A percentile compares a stretch with the other conserved stretches of the same genome.
phyloP scores from a whole-genome alignment of 2,329 filamentous ascomycete genomes.

The Chaetomiaceae sp. region DNA sequence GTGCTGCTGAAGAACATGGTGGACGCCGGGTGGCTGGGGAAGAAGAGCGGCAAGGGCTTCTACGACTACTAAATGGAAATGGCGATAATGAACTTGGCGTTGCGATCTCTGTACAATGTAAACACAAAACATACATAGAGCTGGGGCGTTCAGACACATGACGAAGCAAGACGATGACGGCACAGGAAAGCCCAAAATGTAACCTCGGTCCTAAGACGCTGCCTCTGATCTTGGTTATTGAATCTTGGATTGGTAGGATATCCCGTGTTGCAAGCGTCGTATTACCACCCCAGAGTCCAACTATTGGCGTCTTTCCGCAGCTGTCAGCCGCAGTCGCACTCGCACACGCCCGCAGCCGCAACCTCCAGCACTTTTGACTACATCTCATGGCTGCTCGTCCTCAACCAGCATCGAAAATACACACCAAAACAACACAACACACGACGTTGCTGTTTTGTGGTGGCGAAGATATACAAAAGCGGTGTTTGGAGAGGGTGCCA shows the following conservation, averaged over 20 bases:
- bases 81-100: background rate
- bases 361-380: background rate
- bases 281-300: background rate
- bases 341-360: background rate
- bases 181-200: slow-evolving; percentile 5
- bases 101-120: background rate
- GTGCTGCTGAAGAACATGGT: slow-evolving; percentile 92
- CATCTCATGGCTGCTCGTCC: background rate
- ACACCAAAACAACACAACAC: background rate
- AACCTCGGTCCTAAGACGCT: background rate
- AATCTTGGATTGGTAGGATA: background rate
- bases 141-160: background rate
- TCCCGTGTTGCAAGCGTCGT: background rate
- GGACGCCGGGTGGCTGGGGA: slow-evolving; percentile 93
- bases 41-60: slow-evolving; percentile 95
- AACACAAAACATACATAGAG: background rate
- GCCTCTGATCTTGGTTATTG: background rate
- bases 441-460: background rate
- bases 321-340: background rate
- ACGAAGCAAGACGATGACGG: background rate
- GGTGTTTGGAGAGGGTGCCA: no score
- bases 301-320: background rate
- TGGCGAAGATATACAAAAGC: background rate
- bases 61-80: slow-evolving; percentile 67
- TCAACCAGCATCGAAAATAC: background rate